phyloP scores from a whole-genome alignment of 2,329 filamentous ascomycete genomes.

The Cordyceps militaris region DNA sequence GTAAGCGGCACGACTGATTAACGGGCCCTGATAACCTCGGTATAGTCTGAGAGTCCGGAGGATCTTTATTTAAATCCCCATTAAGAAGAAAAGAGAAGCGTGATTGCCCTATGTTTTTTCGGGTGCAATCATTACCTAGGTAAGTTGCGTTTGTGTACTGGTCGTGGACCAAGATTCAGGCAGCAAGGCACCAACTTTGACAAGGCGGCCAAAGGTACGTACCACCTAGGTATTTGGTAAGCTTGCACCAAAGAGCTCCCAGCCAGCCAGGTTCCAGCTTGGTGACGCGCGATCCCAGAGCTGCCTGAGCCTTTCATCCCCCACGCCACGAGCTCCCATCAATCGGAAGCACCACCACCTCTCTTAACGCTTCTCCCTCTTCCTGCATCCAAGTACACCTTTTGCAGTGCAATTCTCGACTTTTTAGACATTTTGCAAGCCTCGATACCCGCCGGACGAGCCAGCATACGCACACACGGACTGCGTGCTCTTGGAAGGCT shows the following conservation, averaged over 20 bases:
- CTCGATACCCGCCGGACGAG: not conserved
- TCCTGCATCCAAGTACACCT: not conserved
- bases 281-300: constrained; percentile 38
- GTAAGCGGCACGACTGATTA: too few relatives aligned
- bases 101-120: too few relatives aligned
- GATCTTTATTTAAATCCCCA: too few relatives aligned
- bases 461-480: not conserved
- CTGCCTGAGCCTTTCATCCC: constrained; percentile 33
- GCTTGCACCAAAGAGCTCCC: constrained; percentile 5
- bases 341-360: constrained; percentile 8
- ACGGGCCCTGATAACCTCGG: too few relatives aligned
- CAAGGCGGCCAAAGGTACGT: constrained; percentile 13
- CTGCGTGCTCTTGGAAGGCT: not conserved
- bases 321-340: constrained; percentile 13
- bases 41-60: too few relatives aligned
- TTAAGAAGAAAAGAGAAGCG: too few relatives aligned
- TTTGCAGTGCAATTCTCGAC: not conserved
- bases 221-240: constrained; percentile 12
- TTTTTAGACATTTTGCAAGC: not conserved
- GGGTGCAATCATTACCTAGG: too few relatives aligned
- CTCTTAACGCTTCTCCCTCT: not conserved
- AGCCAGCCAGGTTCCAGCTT: constrained; percentile 15
- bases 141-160: not conserved
- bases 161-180: constrained; percentile 12
- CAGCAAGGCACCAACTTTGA: constrained; percentile 18